Base-by-base conservation (phyloP, 768 basidiomycete genomes). In the Leucocoprinus leucothites region DNA sequence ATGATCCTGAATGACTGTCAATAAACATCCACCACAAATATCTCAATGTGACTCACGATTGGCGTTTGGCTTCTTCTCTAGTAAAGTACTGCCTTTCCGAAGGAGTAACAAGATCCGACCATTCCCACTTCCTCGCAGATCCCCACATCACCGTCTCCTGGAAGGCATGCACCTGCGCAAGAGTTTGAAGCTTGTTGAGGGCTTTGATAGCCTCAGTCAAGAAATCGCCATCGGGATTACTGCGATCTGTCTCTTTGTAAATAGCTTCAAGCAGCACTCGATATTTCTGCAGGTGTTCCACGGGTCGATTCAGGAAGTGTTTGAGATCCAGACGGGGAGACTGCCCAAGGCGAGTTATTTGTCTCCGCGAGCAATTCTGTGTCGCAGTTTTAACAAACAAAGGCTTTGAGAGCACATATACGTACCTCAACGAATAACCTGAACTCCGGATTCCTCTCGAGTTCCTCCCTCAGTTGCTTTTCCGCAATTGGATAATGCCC, bases 131-230 rank as follows among this genome's bases (percentile, higher is more conserved):
- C 2, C 79, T 82, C 1, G 87, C 83, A 1, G 82, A 75, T 3
- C 93, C 94, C 62, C 84, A 83, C 13, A 91, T 84, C 87, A 92
- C 94, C 0, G 91, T 88, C 40, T 84, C 79, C 67, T 98, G 94
- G 83, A 95, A 98, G 3, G 93, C 91, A 60, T 87, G 81, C 46
- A 97, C 70, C 66, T 93, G 90, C 0, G 91, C 87, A 3, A 92
- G 80, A 4, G 81, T 80, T 58, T 93, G 90, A 53, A 98, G 71
- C 59, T 82, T 87, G 64, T 86, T 86, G 67, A 98, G 92, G 0
- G 91, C 86, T 47, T 84, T 82, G 41, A 92, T 86, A 2, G 95
- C 94, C 63, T 93, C 85, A n/a, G 76, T 70, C 53, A 97, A 71
- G 67, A 86, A 95, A 36, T 94, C 91, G 0, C 76, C 78, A 64